These are phyloP conservation scores for Russula vinacea DNA, from an alignment of 768 basidiomycete species.

Conservation along the genomic window DNA sequence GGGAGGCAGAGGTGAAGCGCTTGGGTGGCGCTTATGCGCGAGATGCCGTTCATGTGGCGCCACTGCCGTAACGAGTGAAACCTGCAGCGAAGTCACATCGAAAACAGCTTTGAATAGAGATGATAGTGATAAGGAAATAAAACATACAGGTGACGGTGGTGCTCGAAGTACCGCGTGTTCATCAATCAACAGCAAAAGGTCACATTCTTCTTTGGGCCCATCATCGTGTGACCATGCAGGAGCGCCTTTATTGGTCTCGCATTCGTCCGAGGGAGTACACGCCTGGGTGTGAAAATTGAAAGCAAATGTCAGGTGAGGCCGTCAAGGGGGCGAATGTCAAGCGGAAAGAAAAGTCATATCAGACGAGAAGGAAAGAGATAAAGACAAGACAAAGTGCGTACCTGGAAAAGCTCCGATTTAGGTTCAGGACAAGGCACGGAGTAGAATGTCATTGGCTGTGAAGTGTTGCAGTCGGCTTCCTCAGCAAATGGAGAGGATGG, in stretches of 20 bases:
- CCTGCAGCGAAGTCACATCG: slow-evolving; percentile 10
- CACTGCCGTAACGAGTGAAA: slow-evolving; percentile 3
- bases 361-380: neutral
- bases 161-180: neutral
- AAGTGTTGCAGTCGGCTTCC: slow-evolving; percentile 13
- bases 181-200: neutral
- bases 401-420: slow-evolving; percentile 8
- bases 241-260: neutral
- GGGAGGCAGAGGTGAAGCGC: neutral
- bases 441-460: slow-evolving; percentile 1
- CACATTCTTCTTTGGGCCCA: slow-evolving; percentile 1
- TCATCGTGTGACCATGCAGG: slow-evolving; percentile 12
- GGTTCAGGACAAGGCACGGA: slow-evolving; percentile 10
- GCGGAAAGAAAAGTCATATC: neutral
- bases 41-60: slow-evolving; percentile 6
- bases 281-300: neutral
- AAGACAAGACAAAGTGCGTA: slow-evolving; percentile 2
- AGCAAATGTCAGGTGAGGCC: slow-evolving; percentile 9
- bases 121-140: slow-evolving; percentile 15
- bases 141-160: neutral
- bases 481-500: slow-evolving; percentile 29
- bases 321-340: neutral
- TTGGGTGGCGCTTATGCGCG: neutral
- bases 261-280: neutral
- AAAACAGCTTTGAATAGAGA: slow-evolving; percentile 7